A percentile compares a stretch with the other conserved stretches of the same genome.
Conservation (phyloP, 768 basidiomycete genomes). For the Phlegmacium glaucopus region DNA sequence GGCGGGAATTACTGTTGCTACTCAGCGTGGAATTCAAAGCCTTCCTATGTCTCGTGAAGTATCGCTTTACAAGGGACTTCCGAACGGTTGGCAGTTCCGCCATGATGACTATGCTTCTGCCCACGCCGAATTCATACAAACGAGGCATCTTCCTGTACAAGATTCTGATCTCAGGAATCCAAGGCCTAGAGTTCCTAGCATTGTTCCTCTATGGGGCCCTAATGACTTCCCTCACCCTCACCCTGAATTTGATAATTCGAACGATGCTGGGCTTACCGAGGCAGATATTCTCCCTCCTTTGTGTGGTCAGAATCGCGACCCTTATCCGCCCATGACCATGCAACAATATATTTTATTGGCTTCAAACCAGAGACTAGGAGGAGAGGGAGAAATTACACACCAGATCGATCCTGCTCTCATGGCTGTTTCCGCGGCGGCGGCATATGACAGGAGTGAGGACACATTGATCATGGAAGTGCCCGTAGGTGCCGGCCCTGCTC, state of each 20-base stretch:
- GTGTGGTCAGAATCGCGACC: constrained; percentile 1
- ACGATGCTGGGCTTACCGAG: constrained; percentile 12
- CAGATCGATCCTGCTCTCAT: constrained; percentile 29
- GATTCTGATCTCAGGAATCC: constrained; percentile 12
- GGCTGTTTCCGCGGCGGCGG: constrained; percentile 8
- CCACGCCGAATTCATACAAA: constrained; percentile 32
- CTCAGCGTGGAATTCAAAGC: constrained; percentile 13
- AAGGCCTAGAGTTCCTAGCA: constrained; percentile 37
- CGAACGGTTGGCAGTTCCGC: constrained; percentile 45
- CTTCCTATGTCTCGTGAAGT: constrained; percentile 43
- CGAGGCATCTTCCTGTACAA: constrained; percentile 20
- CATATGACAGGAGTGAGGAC: background rate
- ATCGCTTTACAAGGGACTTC: constrained; percentile 43
- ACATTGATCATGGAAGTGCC: background rate
- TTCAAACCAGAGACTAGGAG: constrained; percentile 6
- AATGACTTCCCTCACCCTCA: constrained; percentile 17
- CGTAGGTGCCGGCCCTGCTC: constrained; percentile 2
- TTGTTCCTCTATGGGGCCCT: constrained; percentile 33
- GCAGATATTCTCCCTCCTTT: constrained; percentile 5
- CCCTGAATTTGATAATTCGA: constrained; percentile 12
- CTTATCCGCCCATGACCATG: constrained; percentile 3
- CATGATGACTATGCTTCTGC: constrained; percentile 33
- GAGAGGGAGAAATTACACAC: constrained; percentile 6
- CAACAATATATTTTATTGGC: constrained; percentile 19
- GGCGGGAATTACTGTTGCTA: constrained; percentile 5